Evolutionary conservation across 805 yeast genomes (phyloP).

Genomic region (Lachancea sp.): DNA sequence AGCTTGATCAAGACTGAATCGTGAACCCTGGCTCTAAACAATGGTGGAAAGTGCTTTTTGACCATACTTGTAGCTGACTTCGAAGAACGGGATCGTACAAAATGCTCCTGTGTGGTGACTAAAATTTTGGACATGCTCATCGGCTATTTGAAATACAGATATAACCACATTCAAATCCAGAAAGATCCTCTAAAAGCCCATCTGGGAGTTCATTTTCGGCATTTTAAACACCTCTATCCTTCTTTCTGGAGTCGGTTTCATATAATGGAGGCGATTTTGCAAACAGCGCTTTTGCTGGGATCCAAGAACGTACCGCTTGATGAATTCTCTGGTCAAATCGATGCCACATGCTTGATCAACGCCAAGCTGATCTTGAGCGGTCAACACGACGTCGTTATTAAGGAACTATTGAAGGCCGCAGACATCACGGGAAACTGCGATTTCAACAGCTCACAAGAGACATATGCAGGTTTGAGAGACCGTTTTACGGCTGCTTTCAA

Average conservation of each 20-base stretch:
- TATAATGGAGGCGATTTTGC: slow-evolving; percentile 1
- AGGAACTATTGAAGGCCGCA: slow-evolving; percentile 4
- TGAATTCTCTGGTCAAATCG: background rate
- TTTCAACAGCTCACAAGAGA: background rate
- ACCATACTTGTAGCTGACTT: too few species aligned
- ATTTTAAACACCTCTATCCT: background rate
- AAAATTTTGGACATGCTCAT: slow-evolving; percentile 2
- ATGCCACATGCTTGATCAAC: slow-evolving; percentile 2
- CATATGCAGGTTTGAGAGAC: background rate
- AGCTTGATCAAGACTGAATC: too few species aligned
- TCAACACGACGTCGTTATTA: slow-evolving; percentile 16
- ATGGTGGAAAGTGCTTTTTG: too few species aligned
- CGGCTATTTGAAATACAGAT: background rate
- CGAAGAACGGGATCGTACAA: too few species aligned
- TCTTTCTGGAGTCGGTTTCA: background rate
- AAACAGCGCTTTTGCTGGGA: slow-evolving; percentile 3
- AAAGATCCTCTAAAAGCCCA: background rate
- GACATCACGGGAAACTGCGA: background rate
- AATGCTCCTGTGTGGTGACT: background rate
- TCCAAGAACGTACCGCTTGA: background rate
- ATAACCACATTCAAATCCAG: background rate
- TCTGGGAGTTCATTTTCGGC: background rate
- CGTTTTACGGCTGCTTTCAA: slow-evolving; percentile 4
- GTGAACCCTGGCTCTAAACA: too few species aligned
- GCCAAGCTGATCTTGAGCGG: slow-evolving; percentile 22